Evolutionary conservation across 805 yeast genomes (phyloP).

Genomic region (Vanderwaltozyma verrucispora): DNA sequence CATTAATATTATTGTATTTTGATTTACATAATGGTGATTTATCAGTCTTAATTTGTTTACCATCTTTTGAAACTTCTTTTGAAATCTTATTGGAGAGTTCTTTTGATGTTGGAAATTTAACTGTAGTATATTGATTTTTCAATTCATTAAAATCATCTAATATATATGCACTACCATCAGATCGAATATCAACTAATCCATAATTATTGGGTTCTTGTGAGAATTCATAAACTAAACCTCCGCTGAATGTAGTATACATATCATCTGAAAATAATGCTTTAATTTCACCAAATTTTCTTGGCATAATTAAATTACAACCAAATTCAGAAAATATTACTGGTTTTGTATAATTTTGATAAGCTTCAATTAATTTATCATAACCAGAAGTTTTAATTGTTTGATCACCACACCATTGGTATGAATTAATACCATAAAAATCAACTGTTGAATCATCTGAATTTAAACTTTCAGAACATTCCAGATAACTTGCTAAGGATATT

Average conservation of each 20-base stretch:
- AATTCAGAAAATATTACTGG: conserved; percentile 88
- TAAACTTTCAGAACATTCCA: conserved; percentile 57
- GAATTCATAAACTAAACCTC: conserved; percentile 77
- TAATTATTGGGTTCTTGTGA: conserved; percentile 71
- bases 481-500: conserved; percentile 63
- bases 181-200: conserved; percentile 53
- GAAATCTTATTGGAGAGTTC: conserved; percentile 1
- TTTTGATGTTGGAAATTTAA: conserved; percentile 19
- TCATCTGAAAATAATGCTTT: conserved; percentile 53
- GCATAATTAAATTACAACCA: conserved; percentile 78
- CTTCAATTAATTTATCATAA: conserved; percentile 54
- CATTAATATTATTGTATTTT: conserved; percentile 35
- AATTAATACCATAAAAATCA: conserved; percentile 90
- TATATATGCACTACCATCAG: conserved; percentile 32
- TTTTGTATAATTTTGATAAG: conserved; percentile 53
- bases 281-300: conserved; percentile 72
- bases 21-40: conserved; percentile 24
- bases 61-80: conserved; percentile 1
- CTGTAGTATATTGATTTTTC: conserved; percentile 34
- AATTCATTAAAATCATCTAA: conserved; percentile 42
- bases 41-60: not conserved
- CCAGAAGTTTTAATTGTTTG: conserved; percentile 80
- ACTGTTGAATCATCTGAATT: conserved; percentile 40
- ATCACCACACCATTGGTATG: conserved; percentile 94
- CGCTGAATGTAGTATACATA: conserved; percentile 72